phyloP scores from a whole-genome alignment of 192 early-diverging fungal species.

The Podila minutissima region DNA sequence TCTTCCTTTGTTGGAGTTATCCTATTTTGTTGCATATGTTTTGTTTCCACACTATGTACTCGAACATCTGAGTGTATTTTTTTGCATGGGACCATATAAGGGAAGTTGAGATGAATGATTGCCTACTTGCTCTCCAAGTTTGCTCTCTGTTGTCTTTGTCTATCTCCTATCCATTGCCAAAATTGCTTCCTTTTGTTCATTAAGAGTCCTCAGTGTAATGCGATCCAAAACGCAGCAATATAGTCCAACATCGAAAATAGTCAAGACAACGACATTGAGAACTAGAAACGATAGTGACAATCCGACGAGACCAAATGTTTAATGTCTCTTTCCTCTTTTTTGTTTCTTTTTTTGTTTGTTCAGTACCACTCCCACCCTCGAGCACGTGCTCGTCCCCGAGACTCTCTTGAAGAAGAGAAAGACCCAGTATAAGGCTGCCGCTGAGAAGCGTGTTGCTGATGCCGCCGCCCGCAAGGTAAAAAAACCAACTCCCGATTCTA shows the following conservation, averaged over 20 bases:
- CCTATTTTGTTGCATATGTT: not conserved
- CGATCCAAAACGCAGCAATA: too few species aligned
- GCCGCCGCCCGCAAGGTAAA: slow-evolving; percentile 64
- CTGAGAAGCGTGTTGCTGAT: slow-evolving; percentile 64
- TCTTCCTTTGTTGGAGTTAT: not conserved
- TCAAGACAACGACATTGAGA: too few species aligned
- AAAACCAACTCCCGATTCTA: slow-evolving; percentile 52
- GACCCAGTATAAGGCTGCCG: slow-evolving; percentile 76
- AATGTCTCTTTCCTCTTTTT: slow-evolving; percentile 8
- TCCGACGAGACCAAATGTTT: slow-evolving; percentile 6
- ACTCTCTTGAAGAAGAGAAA: slow-evolving; percentile 90
- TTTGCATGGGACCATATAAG: too few species aligned
- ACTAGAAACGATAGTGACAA: not conserved
- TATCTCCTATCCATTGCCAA: too few species aligned
- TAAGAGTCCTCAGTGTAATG: too few species aligned
- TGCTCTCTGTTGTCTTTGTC: too few species aligned
- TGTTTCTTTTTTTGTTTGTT: not conserved
- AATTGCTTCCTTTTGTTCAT: too few species aligned
- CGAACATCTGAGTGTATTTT: not conserved
- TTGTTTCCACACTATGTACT: not conserved
- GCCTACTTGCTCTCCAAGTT: too few species aligned
- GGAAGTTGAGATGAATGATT: too few species aligned
- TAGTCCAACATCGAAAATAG: too few species aligned
- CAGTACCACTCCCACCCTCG: slow-evolving; percentile 64
- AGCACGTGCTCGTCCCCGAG: slow-evolving; percentile 83